Base-by-base conservation (phyloP, 2,329 filamentous ascomycete genomes). In the Cladosporium sphaerospermum region DNA sequence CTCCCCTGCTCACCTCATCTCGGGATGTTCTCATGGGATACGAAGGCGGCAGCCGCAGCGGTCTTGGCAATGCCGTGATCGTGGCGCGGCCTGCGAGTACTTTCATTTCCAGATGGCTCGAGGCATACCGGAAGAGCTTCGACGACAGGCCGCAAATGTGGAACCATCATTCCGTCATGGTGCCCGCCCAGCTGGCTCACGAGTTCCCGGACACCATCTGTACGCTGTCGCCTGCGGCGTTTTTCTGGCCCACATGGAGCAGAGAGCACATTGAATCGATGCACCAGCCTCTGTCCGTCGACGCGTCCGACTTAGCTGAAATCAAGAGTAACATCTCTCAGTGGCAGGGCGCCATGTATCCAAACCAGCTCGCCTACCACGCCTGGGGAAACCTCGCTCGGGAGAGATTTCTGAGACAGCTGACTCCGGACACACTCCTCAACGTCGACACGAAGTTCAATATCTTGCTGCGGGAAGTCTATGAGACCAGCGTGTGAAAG, bases 11-110 rank as follows among this genome's bases (percentile, higher is more conserved):
- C 4, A n/a, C 28, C 2, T 55, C 39, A 9, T 49, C 44, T 13
- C 49, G 49, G 14, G 56, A 58, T 31, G 40, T 48, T 11, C 33
- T 57, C 37, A 54, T 58, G 52, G 56, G 56, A 11, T 52, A 58
- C 39, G 56, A 58, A 55, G 56, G 56, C n/a, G 56, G 56, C 37
- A 55, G 52, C 23, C 54, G 54, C 13, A 55, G 54, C 6, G 56
- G 56, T 4, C 52, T 58, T 13, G 56, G 56, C 23, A 57, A 58
- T 19, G 56, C 54, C 13, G 54, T 58, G 10, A 57, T 55, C 28
- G 42, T 58, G n/a, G 49, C 56, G 13, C 49, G 56, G 3, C 45
- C 54, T 1, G 36, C 39, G 3, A 58, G 56, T 28, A 14, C 32
- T 8, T 58, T 58, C 49, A 52, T 58, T n/a, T 10, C 40, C 28